These are phyloP conservation scores for Saccharomyces eubayanus DNA, from an alignment of 805 yeast species.

Conservation along the genomic window DNA sequence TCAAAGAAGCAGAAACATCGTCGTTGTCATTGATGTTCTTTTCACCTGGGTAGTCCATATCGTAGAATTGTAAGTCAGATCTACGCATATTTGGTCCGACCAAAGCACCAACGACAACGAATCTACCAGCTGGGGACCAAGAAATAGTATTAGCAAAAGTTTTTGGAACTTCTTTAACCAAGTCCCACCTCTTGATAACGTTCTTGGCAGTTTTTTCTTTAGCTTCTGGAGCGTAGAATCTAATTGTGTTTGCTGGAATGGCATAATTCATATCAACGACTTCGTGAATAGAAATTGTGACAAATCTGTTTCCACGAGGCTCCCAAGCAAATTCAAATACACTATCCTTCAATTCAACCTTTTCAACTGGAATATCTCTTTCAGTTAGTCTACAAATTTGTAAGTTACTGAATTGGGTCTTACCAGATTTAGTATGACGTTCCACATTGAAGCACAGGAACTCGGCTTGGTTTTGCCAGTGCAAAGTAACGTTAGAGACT, in stretches of 20 bases:
- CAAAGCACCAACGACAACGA: slow-evolving; percentile 47
- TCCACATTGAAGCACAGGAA: slow-evolving; percentile 89
- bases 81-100: slow-evolving; percentile 39
- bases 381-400: slow-evolving; percentile 85
- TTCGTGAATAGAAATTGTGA: slow-evolving; percentile 58
- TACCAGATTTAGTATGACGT: slow-evolving; percentile 91
- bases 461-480: slow-evolving; percentile 88
- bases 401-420: slow-evolving; percentile 82
- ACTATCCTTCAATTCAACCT: slow-evolving; percentile 83
- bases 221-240: slow-evolving; percentile 77
- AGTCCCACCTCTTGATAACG: slow-evolving; percentile 46
- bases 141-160: slow-evolving; percentile 63
- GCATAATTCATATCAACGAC: slow-evolving; percentile 48
- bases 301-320: slow-evolving; percentile 83
- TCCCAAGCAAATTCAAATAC: slow-evolving; percentile 92
- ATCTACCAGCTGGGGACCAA: slow-evolving; percentile 94
- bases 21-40: slow-evolving; percentile 27
- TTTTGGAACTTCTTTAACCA: slow-evolving; percentile 48
- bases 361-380: slow-evolving; percentile 89
- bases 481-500: slow-evolving; percentile 80
- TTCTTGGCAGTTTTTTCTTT: slow-evolving; percentile 36
- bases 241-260: slow-evolving; percentile 52
- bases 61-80: slow-evolving; percentile 78
- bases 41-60: slow-evolving; percentile 74
- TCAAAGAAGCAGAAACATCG: slow-evolving; percentile 50